phyloP scores from a whole-genome alignment of 495 filamentous ascomycete genomes.

The Tuber melanosporum region DNA sequence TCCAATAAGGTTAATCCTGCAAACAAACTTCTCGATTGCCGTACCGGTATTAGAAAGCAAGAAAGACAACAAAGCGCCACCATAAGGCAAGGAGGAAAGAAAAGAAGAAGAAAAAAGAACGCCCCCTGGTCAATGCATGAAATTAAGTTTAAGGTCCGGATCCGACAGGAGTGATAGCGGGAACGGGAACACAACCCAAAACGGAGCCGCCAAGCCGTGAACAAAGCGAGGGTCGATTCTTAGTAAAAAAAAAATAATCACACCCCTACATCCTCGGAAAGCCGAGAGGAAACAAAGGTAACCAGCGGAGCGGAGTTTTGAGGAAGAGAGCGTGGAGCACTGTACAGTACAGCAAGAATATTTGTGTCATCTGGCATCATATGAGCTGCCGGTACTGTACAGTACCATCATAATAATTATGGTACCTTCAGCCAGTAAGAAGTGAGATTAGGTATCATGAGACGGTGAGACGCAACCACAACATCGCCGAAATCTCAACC shows the following conservation, averaged over 20 bases:
- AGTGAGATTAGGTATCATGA: too few relatives aligned
- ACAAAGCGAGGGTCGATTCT: background rate
- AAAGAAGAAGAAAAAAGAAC: background rate
- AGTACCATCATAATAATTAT: too few relatives aligned
- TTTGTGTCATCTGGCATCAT: too few relatives aligned
- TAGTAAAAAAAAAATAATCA: background rate
- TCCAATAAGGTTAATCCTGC: too few relatives aligned
- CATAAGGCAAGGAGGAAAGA: background rate
- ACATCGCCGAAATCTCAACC: too few relatives aligned
- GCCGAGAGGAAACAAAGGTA: background rate
- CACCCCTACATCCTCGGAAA: background rate
- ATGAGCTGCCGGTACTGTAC: too few relatives aligned
- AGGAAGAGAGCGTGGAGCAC: background rate
- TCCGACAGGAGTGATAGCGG: slow-evolving; percentile 17
- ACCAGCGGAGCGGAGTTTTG: background rate
- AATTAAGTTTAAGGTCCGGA: slow-evolving; percentile 7
- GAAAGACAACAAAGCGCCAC: background rate
- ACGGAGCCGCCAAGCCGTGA: slow-evolving; percentile 15
- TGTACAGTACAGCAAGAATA: too few relatives aligned
- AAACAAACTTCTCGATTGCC: too few relatives aligned
- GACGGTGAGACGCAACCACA: too few relatives aligned
- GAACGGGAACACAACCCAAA: slow-evolving; percentile 11
- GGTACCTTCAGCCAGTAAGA: too few relatives aligned
- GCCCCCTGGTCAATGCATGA: slow-evolving; percentile 24
- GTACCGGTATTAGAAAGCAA: background rate